Evolutionary conservation across 257 asterid genomes (phyloP).

Genomic region (Striga asiatica): DNA sequence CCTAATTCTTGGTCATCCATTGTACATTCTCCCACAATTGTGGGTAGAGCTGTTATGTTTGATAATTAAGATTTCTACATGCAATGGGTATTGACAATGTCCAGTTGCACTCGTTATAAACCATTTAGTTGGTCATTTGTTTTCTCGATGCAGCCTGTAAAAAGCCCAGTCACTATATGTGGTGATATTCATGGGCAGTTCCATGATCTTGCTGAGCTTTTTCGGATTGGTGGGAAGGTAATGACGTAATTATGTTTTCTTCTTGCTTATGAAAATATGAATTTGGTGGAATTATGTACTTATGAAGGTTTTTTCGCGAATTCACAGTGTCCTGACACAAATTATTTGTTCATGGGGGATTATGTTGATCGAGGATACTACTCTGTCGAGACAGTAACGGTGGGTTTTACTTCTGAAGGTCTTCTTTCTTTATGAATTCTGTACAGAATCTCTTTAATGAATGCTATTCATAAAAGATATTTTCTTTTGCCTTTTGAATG

Average conservation of each 20-base stretch:
- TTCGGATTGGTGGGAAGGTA: slow-evolving; percentile 81
- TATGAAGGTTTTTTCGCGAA: slow-evolving; percentile 6
- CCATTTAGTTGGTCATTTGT: background rate
- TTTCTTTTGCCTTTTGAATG: background rate
- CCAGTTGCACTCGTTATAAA: background rate
- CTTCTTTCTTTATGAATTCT: background rate
- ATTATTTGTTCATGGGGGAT: slow-evolving; percentile 88
- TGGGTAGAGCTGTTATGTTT: background rate
- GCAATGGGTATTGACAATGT: too few species aligned
- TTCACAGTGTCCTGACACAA: slow-evolving; percentile 76
- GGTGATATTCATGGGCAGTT: slow-evolving; percentile 89
- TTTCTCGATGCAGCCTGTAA: slow-evolving; percentile 57
- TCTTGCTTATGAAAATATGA: slow-evolving; percentile 4
- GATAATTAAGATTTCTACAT: background rate
- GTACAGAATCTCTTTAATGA: background rate
- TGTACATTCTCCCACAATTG: background rate
- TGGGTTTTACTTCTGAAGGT: slow-evolving; percentile 21
- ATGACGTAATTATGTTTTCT: background rate
- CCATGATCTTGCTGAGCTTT: slow-evolving; percentile 86
- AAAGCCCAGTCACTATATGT: slow-evolving; percentile 84
- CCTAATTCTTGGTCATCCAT: too few species aligned
- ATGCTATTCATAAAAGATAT: background rate
- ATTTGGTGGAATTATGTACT: slow-evolving; percentile 9
- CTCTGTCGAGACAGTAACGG: slow-evolving; percentile 78
- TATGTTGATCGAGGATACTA: slow-evolving; percentile 84